These are phyloP conservation scores for Trichothecium roseum DNA, from an alignment of 2,329 filamentous ascomycete genomes.

Conservation along the genomic window DNA sequence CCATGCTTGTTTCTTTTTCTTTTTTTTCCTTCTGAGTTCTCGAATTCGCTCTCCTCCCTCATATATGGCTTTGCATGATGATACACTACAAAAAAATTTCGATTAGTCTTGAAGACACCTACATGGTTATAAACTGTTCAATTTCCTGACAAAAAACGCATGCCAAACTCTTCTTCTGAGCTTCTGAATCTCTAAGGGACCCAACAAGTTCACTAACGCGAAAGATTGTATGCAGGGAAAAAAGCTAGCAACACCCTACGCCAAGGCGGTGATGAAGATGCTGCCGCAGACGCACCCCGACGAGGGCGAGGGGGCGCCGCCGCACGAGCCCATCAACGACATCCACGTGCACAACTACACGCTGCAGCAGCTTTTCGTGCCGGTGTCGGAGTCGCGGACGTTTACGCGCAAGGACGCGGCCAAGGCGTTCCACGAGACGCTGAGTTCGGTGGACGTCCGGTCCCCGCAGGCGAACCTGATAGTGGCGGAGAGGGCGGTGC, in stretches of 20 bases:
- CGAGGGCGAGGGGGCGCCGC: conserved; percentile 33
- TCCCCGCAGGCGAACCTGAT: conserved; percentile 55
- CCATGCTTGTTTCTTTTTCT: conserved; percentile 1
- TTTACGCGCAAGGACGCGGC: conserved; percentile 58
- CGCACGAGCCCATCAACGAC: conserved; percentile 55
- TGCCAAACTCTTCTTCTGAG: background rate
- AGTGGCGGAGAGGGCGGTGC: conserved; percentile 37
- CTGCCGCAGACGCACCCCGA: conserved; percentile 57
- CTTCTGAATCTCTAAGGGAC: background rate
- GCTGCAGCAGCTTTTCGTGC: conserved; percentile 54
- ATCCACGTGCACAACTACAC: conserved; percentile 51
- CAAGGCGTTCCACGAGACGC: conserved; percentile 48
- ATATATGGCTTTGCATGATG: conserved; percentile 33
- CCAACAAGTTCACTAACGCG: background rate
- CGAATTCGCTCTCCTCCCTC: conserved; percentile 4
- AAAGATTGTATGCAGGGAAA: conserved; percentile 50
- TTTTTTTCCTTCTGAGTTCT: too few relatives aligned
- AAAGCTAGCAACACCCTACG: conserved; percentile 65
- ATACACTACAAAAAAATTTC: conserved; percentile 59
- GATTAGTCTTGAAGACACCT: conserved; percentile 99
- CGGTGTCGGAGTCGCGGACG: conserved; percentile 50
- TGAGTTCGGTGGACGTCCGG: conserved; percentile 50
- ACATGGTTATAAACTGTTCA: conserved; percentile 67
- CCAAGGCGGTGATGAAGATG: conserved; percentile 68
- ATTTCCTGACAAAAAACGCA: conserved; percentile 1